These are phyloP conservation scores for Cucurbita maxima DNA, from an alignment of 306 rosid species.

Conservation along the genomic window DNA sequence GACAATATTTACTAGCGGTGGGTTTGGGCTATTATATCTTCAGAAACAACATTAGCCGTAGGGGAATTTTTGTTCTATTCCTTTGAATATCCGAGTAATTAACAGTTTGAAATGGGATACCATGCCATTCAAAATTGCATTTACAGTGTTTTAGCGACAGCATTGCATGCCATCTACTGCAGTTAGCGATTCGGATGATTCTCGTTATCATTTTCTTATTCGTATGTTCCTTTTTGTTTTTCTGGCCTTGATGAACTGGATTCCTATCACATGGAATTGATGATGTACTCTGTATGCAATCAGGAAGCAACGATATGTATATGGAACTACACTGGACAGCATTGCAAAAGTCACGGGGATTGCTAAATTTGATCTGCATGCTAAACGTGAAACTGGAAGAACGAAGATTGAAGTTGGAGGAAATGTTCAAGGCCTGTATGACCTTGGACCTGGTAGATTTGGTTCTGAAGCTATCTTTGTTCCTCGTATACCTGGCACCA, in stretches of 20 bases:
- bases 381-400: slow-evolving; percentile 46
- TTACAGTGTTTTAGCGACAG: background rate
- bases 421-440: slow-evolving; percentile 59
- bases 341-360: slow-evolving; percentile 60
- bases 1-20: too few relatives aligned
- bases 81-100: background rate
- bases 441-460: slow-evolving; percentile 63
- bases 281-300: background rate
- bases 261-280: background rate
- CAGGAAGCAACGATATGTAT: slow-evolving; percentile 73
- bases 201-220: background rate
- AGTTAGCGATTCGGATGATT: background rate
- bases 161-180: slow-evolving; percentile 1
- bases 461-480: slow-evolving; percentile 86
- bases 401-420: slow-evolving; percentile 71
- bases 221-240: background rate
- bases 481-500: slow-evolving; percentile 47
- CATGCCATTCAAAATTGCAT: background rate
- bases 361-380: slow-evolving; percentile 73
- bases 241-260: background rate
- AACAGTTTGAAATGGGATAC: background rate
- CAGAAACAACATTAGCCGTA: background rate
- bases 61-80: background rate
- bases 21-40: background rate
- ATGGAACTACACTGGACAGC: slow-evolving; percentile 63